A percentile compares a stretch with the other conserved stretches of the same genome.
phyloP scores from a whole-genome alignment of 208 protist genomes.

The Trypanosoma congolense region DNA sequence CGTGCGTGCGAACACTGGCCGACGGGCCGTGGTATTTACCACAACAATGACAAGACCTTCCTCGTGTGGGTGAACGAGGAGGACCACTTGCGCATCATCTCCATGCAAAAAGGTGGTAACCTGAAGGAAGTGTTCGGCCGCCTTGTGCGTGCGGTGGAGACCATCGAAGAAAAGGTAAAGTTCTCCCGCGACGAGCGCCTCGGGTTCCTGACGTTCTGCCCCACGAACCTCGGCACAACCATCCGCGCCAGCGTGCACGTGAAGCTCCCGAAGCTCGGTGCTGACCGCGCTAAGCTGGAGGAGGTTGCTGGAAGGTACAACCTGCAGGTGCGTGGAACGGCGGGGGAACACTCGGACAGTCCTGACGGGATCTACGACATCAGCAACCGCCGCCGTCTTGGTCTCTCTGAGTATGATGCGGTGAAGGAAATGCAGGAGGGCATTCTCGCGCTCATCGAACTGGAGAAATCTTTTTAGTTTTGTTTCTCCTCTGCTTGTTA shows the following conservation, averaged over 20 bases:
- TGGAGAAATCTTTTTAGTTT: constrained; percentile 29
- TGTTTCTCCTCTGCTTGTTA: background rate
- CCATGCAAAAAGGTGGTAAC: constrained; percentile 61
- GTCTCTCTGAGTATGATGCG: constrained; percentile 41
- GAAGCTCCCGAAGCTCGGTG: constrained; percentile 44
- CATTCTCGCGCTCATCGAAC: constrained; percentile 49
- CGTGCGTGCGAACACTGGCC: constrained; percentile 61
- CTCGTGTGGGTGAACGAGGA: constrained; percentile 73
- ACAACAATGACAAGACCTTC: constrained; percentile 67
- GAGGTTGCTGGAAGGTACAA: constrained; percentile 42
- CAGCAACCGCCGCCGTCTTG: constrained; percentile 60
- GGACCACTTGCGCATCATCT: constrained; percentile 68
- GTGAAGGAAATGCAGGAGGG: constrained; percentile 58
- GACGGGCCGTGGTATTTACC: constrained; percentile 58
- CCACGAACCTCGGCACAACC: constrained; percentile 55
- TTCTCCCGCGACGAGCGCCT: constrained; percentile 50
- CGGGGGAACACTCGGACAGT: constrained; percentile 54
- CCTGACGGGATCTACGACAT: constrained; percentile 53
- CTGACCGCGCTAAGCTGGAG: constrained; percentile 39
- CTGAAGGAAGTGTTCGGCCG: constrained; percentile 52
- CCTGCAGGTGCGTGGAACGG: constrained; percentile 52
- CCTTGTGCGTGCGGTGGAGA: constrained; percentile 28
- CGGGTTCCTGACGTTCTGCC: constrained; percentile 52
- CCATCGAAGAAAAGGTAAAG: constrained; percentile 39
- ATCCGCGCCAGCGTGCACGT: constrained; percentile 53